Evolutionary conservation across 2,329 filamentous ascomycete genomes (phyloP), one percentile per base, ranked within the genome.

Genomic region (Akanthomyces uredinophilus): DNA sequence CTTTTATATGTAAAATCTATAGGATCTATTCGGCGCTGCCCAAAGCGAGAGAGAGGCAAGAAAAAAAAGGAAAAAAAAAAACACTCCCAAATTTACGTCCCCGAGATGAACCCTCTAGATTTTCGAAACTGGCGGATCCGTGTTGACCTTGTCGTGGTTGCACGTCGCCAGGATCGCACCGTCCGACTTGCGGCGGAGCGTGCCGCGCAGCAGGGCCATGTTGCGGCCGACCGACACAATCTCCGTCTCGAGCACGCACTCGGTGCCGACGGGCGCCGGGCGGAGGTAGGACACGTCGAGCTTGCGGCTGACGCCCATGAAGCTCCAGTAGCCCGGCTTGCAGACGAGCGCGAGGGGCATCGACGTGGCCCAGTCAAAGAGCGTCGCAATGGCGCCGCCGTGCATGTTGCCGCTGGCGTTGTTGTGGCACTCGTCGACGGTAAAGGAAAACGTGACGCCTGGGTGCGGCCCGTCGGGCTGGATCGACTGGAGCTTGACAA

Each of bases 321-420:
- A 76, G 61, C 79, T 75, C 83, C 88, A 90, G 70, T 81, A 85
- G 6, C 86, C 87, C 0, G 83, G 83, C 24, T 75, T 76, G 50
- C 81, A 80, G 57, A 88, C 72, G 43, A 87, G 78, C 11, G 81
- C 73, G 14, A 91, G 72, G 4, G 85, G 78, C 20, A 84, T 71
- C 3, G 84, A 84, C 0, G 89, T 90, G 67, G 84, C 81, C 62
- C 83, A 76, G 74, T 92, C 89, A 66, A 91, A 87, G 4, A 92
- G 73, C 0, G 87, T 87, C 2, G 89, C 83, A 0, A 84, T 79
- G 65, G 85, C 87, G 20, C 85, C 86, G 59, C 85, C 85, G 69
- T 88, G 85, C 60, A 88, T 74, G 73, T 81, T 87, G 29, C 73
- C 72, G 16, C 81, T 63, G 6, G 77, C 73, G 72, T 87, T 87